phyloP scores from a whole-genome alignment of 306 rosid genomes.

The Malus asiatica region DNA sequence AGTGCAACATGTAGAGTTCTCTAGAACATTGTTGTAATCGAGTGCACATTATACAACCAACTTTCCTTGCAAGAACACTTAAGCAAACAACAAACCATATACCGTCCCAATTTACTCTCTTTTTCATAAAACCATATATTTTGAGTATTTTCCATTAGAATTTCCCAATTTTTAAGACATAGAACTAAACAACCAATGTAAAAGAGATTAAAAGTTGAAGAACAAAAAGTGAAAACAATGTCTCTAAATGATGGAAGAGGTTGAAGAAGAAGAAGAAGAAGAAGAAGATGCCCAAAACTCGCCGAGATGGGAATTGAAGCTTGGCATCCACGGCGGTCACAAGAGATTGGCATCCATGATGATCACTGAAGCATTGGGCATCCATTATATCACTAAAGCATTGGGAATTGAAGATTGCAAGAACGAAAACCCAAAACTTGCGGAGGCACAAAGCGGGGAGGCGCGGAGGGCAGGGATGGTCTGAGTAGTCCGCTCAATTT shows the following conservation, averaged over 20 bases:
- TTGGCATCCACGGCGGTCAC: too few species aligned
- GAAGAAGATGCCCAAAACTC: not conserved
- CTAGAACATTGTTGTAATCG: not conserved
- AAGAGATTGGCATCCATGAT: too few species aligned
- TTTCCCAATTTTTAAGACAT: not conserved
- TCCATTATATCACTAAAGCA: conserved; percentile 14
- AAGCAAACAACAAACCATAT: not conserved
- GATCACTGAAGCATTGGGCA: not conserved
- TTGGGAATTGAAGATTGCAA: too few species aligned
- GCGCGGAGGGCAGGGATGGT: too few species aligned
- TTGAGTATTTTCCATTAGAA: not conserved
- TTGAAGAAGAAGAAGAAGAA: not conserved
- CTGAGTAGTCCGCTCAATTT: too few species aligned
- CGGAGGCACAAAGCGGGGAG: too few species aligned
- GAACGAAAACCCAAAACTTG: too few species aligned
- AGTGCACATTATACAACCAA: not conserved
- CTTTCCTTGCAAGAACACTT: not conserved
- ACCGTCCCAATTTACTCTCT: not conserved
- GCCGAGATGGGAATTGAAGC: too few species aligned
- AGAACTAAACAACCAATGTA: not conserved
- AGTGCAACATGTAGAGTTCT: not conserved
- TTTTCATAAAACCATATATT: not conserved
- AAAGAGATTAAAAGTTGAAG: not conserved
- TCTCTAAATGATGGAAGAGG: conserved; percentile 16
- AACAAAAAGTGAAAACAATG: too few species aligned